These are phyloP conservation scores for Chytriomyces sp. DNA, from an alignment of 192 early-diverging fungal genomes.

Conservation along the genomic window DNA sequence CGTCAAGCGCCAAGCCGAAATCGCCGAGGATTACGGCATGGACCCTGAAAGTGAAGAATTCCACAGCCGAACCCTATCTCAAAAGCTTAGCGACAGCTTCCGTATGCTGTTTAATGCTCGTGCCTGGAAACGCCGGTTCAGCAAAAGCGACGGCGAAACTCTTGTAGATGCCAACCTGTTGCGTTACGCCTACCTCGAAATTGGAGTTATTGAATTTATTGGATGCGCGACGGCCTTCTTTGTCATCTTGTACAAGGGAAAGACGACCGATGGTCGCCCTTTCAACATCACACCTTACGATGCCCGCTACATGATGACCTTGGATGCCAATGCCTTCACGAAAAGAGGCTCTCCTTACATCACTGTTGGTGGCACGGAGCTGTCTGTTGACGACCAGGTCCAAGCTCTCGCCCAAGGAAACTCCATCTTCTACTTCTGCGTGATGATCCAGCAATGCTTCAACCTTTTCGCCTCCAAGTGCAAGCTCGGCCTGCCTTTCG, in stretches of 20 bases:
- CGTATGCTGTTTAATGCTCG: background rate
- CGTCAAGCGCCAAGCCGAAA: background rate
- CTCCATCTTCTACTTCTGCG: constrained; percentile 55
- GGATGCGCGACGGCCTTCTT: constrained; percentile 75
- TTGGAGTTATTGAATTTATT: constrained; percentile 74
- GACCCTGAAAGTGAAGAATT: background rate
- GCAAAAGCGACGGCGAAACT: constrained; percentile 74
- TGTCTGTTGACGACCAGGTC: constrained; percentile 50
- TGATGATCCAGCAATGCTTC: constrained; percentile 85
- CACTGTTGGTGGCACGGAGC: constrained; percentile 2
- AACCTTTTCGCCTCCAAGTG: constrained; percentile 91
- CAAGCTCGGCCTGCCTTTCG: constrained; percentile 69
- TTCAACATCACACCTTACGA: constrained; percentile 64
- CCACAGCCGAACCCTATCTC: background rate
- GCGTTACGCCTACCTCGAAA: constrained; percentile 82
- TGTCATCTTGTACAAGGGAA: constrained; percentile 55
- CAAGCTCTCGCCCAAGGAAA: constrained; percentile 59
- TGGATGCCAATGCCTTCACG: background rate
- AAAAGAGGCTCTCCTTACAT: constrained; percentile 7
- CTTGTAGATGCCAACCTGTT: constrained; percentile 80
- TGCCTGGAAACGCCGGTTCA: constrained; percentile 45
- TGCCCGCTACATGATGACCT: constrained; percentile 10
- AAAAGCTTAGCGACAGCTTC: background rate
- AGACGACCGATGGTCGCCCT: constrained; percentile 40
- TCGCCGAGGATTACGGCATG: background rate